phyloP scores from a whole-genome alignment of 2,329 filamentous ascomycete genomes.

The Pestalotiopsis sp. region DNA sequence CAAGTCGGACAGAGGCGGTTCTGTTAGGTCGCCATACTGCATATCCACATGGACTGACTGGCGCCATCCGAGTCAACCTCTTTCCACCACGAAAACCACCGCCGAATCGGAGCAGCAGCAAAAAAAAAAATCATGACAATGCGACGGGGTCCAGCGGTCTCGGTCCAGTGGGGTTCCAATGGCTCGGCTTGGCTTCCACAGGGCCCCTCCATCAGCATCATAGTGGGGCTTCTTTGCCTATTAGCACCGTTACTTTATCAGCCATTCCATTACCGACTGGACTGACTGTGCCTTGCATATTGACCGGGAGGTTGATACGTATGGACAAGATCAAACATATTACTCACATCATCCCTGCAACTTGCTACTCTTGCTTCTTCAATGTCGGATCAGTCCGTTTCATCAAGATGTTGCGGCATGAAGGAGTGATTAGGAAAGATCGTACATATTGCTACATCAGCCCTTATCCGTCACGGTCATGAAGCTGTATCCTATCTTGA shows the following conservation, averaged over 20 bases:
- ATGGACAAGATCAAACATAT: neutral
- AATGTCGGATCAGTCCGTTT: too few species aligned
- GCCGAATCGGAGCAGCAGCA: constrained; percentile 6
- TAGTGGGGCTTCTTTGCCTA: neutral
- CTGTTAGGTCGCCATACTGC: constrained; percentile 3
- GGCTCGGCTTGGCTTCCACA: too few species aligned
- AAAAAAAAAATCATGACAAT: constrained; percentile 9
- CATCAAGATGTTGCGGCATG: neutral
- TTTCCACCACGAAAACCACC: neutral
- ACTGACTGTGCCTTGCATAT: too few species aligned
- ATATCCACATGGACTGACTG: neutral
- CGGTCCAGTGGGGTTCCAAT: neutral
- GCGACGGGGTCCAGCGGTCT: neutral
- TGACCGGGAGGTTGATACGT: too few species aligned
- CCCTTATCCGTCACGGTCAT: neutral
- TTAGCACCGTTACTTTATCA: neutral
- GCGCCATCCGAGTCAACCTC: neutral
- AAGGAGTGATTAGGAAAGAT: neutral
- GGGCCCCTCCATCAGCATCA: neutral
- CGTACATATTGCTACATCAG: neutral
- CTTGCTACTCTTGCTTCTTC: neutral
- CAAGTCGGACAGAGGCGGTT: neutral
- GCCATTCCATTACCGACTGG: too few species aligned
- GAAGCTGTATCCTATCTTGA: neutral
- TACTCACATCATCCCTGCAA: neutral